Base-by-base conservation (phyloP, 495 filamentous ascomycete species). In the Oleoguttula mirabilis region DNA sequence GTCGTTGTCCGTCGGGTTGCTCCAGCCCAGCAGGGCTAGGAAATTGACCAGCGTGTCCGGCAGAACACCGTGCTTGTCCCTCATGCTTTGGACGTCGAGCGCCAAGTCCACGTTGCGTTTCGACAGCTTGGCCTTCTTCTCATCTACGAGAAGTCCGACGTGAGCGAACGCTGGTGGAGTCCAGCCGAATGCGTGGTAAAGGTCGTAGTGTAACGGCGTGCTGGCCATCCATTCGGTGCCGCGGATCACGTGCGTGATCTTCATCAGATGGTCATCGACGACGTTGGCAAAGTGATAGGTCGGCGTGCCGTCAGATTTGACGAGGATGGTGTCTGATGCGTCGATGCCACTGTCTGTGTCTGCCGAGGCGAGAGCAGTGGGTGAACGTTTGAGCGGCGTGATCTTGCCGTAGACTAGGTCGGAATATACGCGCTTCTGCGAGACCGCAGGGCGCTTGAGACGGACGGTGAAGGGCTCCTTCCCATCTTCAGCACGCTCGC, bases 271-370 rank as follows among this genome's bases (percentile, higher is more conserved):
- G 59, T 98, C 90, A 59, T 98, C 90, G 16, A 98, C 79, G 19
- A 98, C 88, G 60, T 95, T 96, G 3, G 90, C 90, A 39, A 98
- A 77, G 59, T 96, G 90, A 55, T 98, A 98, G 7, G 90, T 96
- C 1, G 90, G 90, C 39, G 79, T 76, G 0, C 87, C 87, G 55
- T 98, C 90, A 6, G 76, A 77, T 61, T 96, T 98, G 21, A 94
- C 59, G 32, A 98, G 65, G 48, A 98, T 78, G 7, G 83, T 86
- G 57, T 87, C 83, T 28, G 49, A 23, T 27, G 44, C 49, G 41
- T 83, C 80, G 39, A 71, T 81, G 2, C 71, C 62, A 4, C 61
- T 55, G 1, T 41, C 48, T 10, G n/a, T 21, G 11, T 48, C 45
- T 19, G 33, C 48, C 10, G 43, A 32, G 6, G 38, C 3, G 4